Evolutionary conservation across 1,284 basidiomycete species (phyloP).

Genomic region (Coniferiporia weirii): DNA sequence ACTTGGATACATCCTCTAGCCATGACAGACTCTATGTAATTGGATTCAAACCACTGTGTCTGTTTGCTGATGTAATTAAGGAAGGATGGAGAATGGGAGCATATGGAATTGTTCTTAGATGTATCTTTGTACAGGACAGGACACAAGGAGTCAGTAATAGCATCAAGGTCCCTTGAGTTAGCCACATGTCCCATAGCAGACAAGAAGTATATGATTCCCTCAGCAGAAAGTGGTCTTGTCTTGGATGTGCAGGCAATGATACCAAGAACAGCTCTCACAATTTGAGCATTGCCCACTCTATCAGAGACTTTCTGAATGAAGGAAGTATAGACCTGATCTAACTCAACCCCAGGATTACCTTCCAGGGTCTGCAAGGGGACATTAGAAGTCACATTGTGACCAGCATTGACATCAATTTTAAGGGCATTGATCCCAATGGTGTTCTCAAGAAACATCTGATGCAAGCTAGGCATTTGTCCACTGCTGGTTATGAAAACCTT

Average conservation of each 20-base stretch:
- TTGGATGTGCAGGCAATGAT: background rate
- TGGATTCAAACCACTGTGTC: conserved; percentile 9
- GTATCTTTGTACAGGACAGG: conserved; percentile 2
- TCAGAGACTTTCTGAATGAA: background rate
- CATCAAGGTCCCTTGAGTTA: background rate
- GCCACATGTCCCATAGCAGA: background rate
- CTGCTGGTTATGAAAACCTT: conserved; percentile 5
- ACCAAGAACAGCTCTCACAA: background rate
- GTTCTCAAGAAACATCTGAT: background rate
- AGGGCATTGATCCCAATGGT: background rate
- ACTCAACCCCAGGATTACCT: background rate
- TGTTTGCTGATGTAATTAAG: conserved; percentile 14
- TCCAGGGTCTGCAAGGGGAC: background rate
- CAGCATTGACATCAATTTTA: background rate
- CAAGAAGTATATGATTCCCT: background rate
- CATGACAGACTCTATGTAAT: conserved; percentile 2
- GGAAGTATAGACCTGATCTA: background rate
- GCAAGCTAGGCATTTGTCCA: background rate
- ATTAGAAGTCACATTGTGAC: background rate
- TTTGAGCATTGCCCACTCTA: background rate
- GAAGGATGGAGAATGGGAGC: conserved; percentile 18
- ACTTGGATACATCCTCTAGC: conserved; percentile 23
- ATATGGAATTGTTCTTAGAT: background rate
- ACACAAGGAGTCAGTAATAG: background rate
- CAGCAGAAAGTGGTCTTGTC: background rate